Base-by-base conservation (phyloP, 306 rosid species). In the Chamaecrista fasciculata region DNA sequence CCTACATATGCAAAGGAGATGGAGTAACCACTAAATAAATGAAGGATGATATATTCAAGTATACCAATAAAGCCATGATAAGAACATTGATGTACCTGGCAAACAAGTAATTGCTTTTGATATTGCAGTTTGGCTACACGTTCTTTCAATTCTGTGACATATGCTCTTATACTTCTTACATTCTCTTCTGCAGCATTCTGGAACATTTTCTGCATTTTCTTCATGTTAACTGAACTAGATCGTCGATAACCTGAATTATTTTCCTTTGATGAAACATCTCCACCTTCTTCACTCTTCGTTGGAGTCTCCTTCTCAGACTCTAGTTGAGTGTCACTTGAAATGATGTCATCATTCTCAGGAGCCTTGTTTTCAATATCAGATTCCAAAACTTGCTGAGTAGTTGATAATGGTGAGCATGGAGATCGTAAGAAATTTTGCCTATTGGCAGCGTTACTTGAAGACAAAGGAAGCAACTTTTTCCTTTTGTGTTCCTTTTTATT, bases 111-210 rank as follows among this genome's bases (percentile, higher is more conserved):
- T 82, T 95, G 97, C 78, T 95, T 95, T 74, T 95, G 99, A 84
- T 95, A 95, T 74, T 95, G 99, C 73, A 95, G 80, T 67, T 95
- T 95, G 71, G 99, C 99, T 69, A 95, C 97, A 55, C 99, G 91
- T 78, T 95, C 99, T 89, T 95, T 95, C 85, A 95, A 76, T 76
- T 95, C 99, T 4, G 99, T 95, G 11, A 95, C 99, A 49, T 95
- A 95, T 15, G 99, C 86, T 83, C 97, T 82, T 59, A 95, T 95
- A 79, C 86, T 95, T 89, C 97, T 87, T 59, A 95, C 99, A 68
- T 95, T 95, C 85, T 95, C 99, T 78, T 95, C 99, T 62, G 99
- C 99, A 16, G 99, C 99, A 83, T 91, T 91, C 82, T 95, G 99
- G 80, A 95, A 95, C 99, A 95, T 95, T 79, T 95, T 95, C 86